phyloP scores from a whole-genome alignment of 257 asterid species.

The Lycium barbarum region DNA sequence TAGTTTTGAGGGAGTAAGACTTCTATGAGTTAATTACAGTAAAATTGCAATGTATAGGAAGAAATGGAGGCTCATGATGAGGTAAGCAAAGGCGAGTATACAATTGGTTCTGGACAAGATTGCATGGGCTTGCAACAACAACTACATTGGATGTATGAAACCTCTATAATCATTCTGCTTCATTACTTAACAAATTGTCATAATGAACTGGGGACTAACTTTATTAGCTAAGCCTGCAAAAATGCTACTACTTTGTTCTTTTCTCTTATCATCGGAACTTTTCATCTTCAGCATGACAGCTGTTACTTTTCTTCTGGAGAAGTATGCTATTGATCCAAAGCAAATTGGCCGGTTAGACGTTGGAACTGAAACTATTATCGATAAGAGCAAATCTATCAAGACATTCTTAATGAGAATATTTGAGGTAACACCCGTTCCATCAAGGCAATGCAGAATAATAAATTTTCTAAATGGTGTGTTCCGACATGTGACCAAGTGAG shows the following conservation, averaged over 20 bases:
- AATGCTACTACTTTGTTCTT: neutral
- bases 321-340: conserved; percentile 80
- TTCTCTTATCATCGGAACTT: neutral
- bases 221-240: neutral
- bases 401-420: conserved; percentile 96
- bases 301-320: conserved; percentile 82
- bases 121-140: conserved; percentile 67
- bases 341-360: conserved; percentile 96
- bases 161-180: neutral
- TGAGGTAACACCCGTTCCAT: conserved; percentile 60
- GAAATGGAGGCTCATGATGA: conserved; percentile 93
- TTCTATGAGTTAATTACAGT: neutral
- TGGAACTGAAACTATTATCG: conserved; percentile 94
- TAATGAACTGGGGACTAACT: neutral
- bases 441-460: neutral
- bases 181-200: neutral
- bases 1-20: conserved; percentile 6
- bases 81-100: conserved; percentile 95
- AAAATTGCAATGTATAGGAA: conserved; percentile 60
- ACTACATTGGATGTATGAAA: neutral
- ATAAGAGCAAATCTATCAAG: conserved; percentile 96
- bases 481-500: neutral
- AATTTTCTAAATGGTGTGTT: neutral
- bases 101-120: conserved; percentile 96
- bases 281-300: conserved; percentile 84